phyloP scores from a whole-genome alignment of 1,284 basidiomycete genomes.

The Exobasidium rhododendri region DNA sequence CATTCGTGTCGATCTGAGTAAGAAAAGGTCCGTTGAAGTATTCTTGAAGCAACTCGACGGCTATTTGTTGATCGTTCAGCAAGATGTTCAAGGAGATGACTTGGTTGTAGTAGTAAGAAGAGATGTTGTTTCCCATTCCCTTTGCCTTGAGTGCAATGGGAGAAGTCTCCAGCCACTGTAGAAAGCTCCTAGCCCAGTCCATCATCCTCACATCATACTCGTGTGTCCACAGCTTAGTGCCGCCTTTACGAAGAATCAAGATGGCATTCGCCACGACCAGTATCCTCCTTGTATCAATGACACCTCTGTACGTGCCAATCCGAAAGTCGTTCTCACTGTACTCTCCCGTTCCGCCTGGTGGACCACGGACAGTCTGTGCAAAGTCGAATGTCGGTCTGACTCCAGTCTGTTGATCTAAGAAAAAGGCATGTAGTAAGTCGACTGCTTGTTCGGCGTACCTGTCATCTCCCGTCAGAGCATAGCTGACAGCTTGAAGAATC shows the following conservation, averaged over 20 bases:
- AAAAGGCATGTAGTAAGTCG: slow-evolving; percentile 62
- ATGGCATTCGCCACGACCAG: slow-evolving; percentile 65
- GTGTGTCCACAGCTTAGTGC: slow-evolving; percentile 63
- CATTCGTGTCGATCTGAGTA: slow-evolving; percentile 61
- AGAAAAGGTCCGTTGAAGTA: slow-evolving; percentile 61
- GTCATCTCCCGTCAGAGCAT: slow-evolving; percentile 58
- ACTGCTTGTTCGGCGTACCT: slow-evolving; percentile 27
- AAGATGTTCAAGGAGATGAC: slow-evolving; percentile 61
- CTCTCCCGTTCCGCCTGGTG: slow-evolving; percentile 55
- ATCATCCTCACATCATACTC: slow-evolving; percentile 61
- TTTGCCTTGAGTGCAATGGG: slow-evolving; percentile 60
- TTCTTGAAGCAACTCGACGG: slow-evolving; percentile 56
- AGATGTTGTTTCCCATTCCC: slow-evolving; percentile 64
- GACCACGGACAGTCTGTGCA: slow-evolving; percentile 67
- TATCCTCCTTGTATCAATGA: slow-evolving; percentile 66
- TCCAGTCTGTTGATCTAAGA: slow-evolving; percentile 62
- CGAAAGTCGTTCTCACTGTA: neutral
- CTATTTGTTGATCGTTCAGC: slow-evolving; percentile 58
- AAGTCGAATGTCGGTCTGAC: slow-evolving; percentile 71
- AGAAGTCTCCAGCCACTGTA: slow-evolving; percentile 62
- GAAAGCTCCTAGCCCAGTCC: slow-evolving; percentile 61
- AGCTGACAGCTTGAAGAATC: slow-evolving; percentile 65
- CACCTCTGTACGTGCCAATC: slow-evolving; percentile 58
- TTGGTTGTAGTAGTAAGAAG: slow-evolving; percentile 59
- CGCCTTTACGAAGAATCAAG: slow-evolving; percentile 61